A percentile compares a stretch with the other conserved stretches of the same genome.
Evolutionary conservation across 768 basidiomycete species (phyloP).

Genomic region (Kwoniella dejecticola): DNA sequence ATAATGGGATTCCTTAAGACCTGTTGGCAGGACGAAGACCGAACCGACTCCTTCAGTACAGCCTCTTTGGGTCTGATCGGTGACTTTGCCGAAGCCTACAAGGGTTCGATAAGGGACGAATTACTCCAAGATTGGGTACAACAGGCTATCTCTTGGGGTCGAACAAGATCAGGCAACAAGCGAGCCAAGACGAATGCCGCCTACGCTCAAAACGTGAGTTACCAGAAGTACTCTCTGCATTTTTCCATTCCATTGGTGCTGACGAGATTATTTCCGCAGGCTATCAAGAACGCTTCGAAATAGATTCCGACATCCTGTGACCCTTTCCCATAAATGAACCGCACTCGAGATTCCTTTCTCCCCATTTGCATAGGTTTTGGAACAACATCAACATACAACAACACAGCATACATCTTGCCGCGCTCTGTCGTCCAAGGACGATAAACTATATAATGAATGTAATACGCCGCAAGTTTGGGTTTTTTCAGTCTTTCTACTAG

Average conservation of each 20-base stretch:
- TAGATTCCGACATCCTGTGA: conserved; percentile 1
- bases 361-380: conserved; percentile 9
- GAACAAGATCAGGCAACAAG: conserved; percentile 32
- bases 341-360: no score
- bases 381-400: conserved; percentile 12
- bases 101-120: conserved; percentile 75
- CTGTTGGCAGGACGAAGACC: conserved; percentile 77
- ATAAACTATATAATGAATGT: conserved; percentile 10
- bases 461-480: conserved; percentile 5
- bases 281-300: conserved; percentile 40
- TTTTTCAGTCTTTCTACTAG: conserved; percentile 1
- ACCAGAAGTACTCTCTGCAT: background rate
- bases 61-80: conserved; percentile 83
- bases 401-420: conserved; percentile 25
- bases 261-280: conserved; percentile 22
- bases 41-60: conserved; percentile 73
- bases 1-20: conserved; percentile 78
- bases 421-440: conserved; percentile 52
- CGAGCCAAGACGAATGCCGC: conserved; percentile 35
- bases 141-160: conserved; percentile 38
- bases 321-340: conserved; percentile 1
- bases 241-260: no score
- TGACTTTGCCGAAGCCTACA: conserved; percentile 84
- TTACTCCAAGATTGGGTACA: conserved; percentile 77
- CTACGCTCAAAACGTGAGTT: conserved; percentile 46